These are phyloP conservation scores for Mycena haematopus DNA, from an alignment of 768 basidiomycete species.

Conservation along the genomic window DNA sequence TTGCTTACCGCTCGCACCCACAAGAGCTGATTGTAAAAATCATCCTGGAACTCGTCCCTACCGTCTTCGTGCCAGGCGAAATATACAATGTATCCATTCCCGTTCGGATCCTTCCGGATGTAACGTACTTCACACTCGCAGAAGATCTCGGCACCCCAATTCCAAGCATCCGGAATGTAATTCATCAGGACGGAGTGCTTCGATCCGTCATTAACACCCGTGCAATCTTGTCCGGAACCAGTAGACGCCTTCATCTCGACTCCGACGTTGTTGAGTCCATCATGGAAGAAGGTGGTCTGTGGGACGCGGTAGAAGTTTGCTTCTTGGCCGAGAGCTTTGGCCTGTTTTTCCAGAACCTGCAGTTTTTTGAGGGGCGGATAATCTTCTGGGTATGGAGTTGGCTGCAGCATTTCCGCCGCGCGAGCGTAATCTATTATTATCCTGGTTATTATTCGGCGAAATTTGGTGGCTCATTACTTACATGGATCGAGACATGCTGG, in stretches of 20 bases:
- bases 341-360: slow-evolving; percentile 29
- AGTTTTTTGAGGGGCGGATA: slow-evolving; percentile 28
- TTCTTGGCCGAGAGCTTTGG: slow-evolving; percentile 21
- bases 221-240: slow-evolving; percentile 29
- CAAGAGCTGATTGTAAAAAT: slow-evolving; percentile 26
- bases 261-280: slow-evolving; percentile 31
- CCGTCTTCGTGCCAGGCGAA: slow-evolving; percentile 31
- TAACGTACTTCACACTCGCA: slow-evolving; percentile 34
- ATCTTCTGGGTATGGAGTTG: slow-evolving; percentile 24
- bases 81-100: slow-evolving; percentile 26
- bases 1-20: slow-evolving; percentile 30
- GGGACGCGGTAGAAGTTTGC: slow-evolving; percentile 30
- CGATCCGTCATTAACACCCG: slow-evolving; percentile 33
- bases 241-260: slow-evolving; percentile 33
- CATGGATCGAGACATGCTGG: slow-evolving; percentile 26
- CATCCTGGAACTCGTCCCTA: slow-evolving; percentile 26
- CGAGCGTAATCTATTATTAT: slow-evolving; percentile 22
- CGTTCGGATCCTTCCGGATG: slow-evolving; percentile 19
- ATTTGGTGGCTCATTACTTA: neutral
- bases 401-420: slow-evolving; percentile 31
- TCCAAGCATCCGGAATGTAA: slow-evolving; percentile 33
- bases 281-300: slow-evolving; percentile 31
- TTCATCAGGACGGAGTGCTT: slow-evolving; percentile 30
- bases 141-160: slow-evolving; percentile 34
- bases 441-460: neutral